Percentiles rank a stretch among this genome's conserved stretches.
Evolutionary conservation across 768 basidiomycete genomes (phyloP).

Genomic region (Boletus coccyginus): DNA sequence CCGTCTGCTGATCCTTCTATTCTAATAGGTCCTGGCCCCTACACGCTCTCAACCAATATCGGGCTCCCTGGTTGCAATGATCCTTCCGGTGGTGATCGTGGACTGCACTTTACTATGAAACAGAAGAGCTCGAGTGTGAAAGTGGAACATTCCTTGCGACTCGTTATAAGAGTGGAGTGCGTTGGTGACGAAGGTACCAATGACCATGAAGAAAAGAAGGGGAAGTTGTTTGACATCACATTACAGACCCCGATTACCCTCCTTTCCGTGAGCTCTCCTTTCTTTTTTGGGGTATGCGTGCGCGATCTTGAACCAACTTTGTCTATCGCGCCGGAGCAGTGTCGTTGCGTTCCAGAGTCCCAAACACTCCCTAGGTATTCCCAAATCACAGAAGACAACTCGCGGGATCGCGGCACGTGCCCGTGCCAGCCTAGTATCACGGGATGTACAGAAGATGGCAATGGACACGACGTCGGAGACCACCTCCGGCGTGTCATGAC

Average conservation of each 20-base stretch:
- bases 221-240: conserved; percentile 81
- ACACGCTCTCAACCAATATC: conserved; percentile 13
- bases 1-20: conserved; percentile 20
- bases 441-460: neutral
- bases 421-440: conserved; percentile 36
- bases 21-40: conserved; percentile 28
- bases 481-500: conserved; percentile 25
- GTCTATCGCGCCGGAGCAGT: conserved; percentile 39
- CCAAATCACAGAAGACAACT: conserved; percentile 28
- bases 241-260: conserved; percentile 85
- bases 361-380: conserved; percentile 77
- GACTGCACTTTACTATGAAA: conserved; percentile 74
- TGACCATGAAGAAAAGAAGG: conserved; percentile 58
- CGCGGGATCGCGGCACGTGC: conserved; percentile 29
- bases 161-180: conserved; percentile 77
- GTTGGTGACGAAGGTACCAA: conserved; percentile 65
- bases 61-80: conserved; percentile 19
- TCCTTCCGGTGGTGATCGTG: conserved; percentile 3
- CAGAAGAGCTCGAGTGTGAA: conserved; percentile 62
- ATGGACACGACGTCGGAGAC: conserved; percentile 10
- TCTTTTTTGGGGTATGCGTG: neutral
- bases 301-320: neutral
- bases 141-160: conserved; percentile 75
- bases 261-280: conserved; percentile 63
- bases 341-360: conserved; percentile 80